Evolutionary conservation across 495 filamentous ascomycete genomes (phyloP), one percentile per base, ranked within the genome.

Genomic region (Xylaria scruposa): DNA sequence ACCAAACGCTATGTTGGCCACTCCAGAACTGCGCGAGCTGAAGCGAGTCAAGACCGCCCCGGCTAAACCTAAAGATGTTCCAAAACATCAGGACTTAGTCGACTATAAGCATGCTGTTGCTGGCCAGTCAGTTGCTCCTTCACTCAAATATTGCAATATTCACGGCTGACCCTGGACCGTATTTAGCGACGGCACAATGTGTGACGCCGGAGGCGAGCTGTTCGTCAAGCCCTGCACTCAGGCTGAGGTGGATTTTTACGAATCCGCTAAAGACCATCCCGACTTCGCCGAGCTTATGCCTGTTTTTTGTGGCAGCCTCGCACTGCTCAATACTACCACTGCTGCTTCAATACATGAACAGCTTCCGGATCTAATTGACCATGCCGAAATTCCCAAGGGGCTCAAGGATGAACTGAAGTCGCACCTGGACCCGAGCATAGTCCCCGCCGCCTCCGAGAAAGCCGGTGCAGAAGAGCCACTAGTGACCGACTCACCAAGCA

Each of bases 201-300:
- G 91, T 78, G 94, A 97, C 76, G 83, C 86, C 66, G 91, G 93
- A 62, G 96, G 96, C 76, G 88, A 92, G 68, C 85, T 98, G 21
- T 91, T 99, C 78, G 93, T 98, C 80, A 99, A 99, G 82, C 96
- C 96, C 38, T 98, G 96, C 82, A 97, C 93, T 8, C 80, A 88
- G 53, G 87, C 89, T 70, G 96, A 99, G 83, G 89, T 97, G 70
- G 88, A 90, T 33, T 99, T 99, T 83, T 99, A 99, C 88, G 91
- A 98, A 81, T 89, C 91, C 33, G 90, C 90, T 49, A 75, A 81
- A 46, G 77, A 83, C 19, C 94, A 97, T 75, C 90, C 90, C 24
- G 86, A 84, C 5, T 91, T 98, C 74, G 88, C 89, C 24, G 88
- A 90, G 26, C 90, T 92, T 77, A 96, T 98, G 85, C 95, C 96